These are phyloP conservation scores for Stagonosporopsis vannaccii DNA, from an alignment of 2,329 filamentous ascomycete species.

Conservation along the genomic window DNA sequence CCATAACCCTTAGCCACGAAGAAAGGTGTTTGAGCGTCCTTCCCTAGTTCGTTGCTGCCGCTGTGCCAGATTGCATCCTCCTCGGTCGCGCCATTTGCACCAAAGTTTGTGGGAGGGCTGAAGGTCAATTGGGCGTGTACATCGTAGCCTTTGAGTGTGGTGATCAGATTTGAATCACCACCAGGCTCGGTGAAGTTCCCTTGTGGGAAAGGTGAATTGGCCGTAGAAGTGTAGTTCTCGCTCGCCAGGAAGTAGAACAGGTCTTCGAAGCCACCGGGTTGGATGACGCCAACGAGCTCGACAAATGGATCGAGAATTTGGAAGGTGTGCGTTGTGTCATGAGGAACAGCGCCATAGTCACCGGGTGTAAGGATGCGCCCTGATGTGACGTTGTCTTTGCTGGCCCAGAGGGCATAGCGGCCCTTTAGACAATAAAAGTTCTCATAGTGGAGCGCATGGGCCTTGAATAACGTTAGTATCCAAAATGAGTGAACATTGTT, in stretches of 20 bases:
- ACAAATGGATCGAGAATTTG: constrained; percentile 58
- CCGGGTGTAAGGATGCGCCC: constrained; percentile 53
- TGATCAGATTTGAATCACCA: constrained; percentile 43
- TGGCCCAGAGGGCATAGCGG: constrained; percentile 56
- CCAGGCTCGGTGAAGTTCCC: constrained; percentile 40
- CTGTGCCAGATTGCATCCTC: constrained; percentile 49
- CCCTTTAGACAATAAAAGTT: constrained; percentile 58
- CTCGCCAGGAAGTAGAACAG: constrained; percentile 53
- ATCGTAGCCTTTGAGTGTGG: constrained; percentile 51
- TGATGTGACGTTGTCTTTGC: constrained; percentile 42
- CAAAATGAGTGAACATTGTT: background rate
- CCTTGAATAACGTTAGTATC: constrained; percentile 5
- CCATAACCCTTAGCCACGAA: constrained; percentile 58
- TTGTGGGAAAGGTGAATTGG: constrained; percentile 47
- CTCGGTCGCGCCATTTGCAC: constrained; percentile 52
- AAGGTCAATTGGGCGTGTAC: constrained; percentile 55
- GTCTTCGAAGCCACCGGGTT: constrained; percentile 59
- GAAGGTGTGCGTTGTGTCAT: constrained; percentile 58
- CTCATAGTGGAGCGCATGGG: constrained; percentile 55
- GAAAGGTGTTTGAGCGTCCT: constrained; percentile 46
- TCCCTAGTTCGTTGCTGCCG: constrained; percentile 46
- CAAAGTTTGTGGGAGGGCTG: constrained; percentile 49
- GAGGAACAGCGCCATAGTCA: constrained; percentile 57
- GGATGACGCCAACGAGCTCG: constrained; percentile 56
- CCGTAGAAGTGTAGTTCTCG: constrained; percentile 46